phyloP scores from a whole-genome alignment of 2,329 filamentous ascomycete species.

The Fusarium sp. region DNA sequence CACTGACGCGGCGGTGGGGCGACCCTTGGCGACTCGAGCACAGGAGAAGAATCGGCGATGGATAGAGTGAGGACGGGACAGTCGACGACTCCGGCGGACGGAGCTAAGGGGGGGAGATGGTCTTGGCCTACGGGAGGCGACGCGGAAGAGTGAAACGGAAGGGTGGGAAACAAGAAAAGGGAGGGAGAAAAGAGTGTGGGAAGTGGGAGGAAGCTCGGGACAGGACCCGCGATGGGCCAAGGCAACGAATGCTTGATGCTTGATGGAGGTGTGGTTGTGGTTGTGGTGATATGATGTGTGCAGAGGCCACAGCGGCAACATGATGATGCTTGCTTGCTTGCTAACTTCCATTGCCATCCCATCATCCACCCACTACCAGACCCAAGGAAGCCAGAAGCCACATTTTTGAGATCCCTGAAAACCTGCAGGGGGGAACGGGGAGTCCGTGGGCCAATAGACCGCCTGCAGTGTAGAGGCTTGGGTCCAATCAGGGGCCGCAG shows the following conservation, averaged over 20 bases:
- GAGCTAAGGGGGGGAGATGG: slow-evolving; percentile 2
- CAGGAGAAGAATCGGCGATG: slow-evolving; percentile 22
- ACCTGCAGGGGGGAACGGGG: slow-evolving; percentile 12
- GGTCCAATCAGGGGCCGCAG: slow-evolving; percentile 28
- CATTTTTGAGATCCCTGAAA: slow-evolving; percentile 18
- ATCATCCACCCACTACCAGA: not conserved
- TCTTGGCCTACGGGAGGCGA: slow-evolving; percentile 14
- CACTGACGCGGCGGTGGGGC: slow-evolving; percentile 38
- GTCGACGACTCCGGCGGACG: slow-evolving; percentile 13
- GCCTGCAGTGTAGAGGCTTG: not conserved
- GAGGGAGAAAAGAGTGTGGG: not conserved
- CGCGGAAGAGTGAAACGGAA: slow-evolving; percentile 9
- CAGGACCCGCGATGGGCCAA: slow-evolving; percentile 7
- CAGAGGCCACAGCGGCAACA: not conserved
- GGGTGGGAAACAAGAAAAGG: not conserved
- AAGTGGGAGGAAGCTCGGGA: slow-evolving; percentile 10
- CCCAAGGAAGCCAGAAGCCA: not conserved
- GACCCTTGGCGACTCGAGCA: slow-evolving; percentile 22
- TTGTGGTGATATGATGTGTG: slow-evolving; percentile 4
- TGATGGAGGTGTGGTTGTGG: not conserved
- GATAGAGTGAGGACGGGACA: slow-evolving; percentile 4
- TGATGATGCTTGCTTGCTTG: not conserved
- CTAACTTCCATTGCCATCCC: not conserved
- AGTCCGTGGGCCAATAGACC: slow-evolving; percentile 30
- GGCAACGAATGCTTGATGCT: not conserved